Base-by-base conservation (phyloP, 495 filamentous ascomycete species). In the Mycothermus thermophilus region DNA sequence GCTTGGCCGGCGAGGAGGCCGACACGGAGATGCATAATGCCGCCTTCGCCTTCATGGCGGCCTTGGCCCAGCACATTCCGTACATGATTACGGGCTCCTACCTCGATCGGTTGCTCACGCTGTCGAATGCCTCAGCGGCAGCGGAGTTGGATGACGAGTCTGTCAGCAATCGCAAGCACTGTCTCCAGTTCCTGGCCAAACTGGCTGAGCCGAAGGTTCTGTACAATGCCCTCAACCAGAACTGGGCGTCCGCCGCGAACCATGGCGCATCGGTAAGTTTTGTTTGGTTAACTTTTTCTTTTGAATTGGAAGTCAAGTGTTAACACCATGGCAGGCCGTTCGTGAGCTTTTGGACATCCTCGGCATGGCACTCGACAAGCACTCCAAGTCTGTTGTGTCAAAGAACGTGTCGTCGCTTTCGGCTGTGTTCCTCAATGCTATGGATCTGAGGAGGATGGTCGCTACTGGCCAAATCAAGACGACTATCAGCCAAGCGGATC, bases 71-170 rank as follows among this genome's bases (percentile, higher is more conserved):
- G 30, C 71, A 83, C 41, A 60, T 94, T 9, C 86, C 87, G 1
- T 93, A 75, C 55, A 93, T 94, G 73, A 62, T 95, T 30, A 79
- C 81, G 2, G 72, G 69, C 2, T 57, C 66, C 19, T 77, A 87
- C 42, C 55, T 96, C 8, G 75, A 79, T 40, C 70, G 63, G 13
- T 59, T 92, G 14, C 54, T 96, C 15, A 45, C 61, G 17, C 68
- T 80, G 23, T 83, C 81, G 8, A 77, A 74, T 51, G 61, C 64
- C 21, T 90, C 84, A 15, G 69, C 78, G n/a, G 67, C 59, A 27
- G 64, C 69, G 2, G 62, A 51, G 7, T 38, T 73, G 32, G 65
- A 71, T 19, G 64, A 64, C 1, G 65, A 70, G 25, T 67, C 73
- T 7, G 66, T 75, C 37, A 70, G 75, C n/a, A 69, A 63, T 42